Evolutionary conservation across 2,329 filamentous ascomycete species (phyloP), one percentile per base, ranked within the genome.

Genomic region (Neofusicoccum sp.): DNA sequence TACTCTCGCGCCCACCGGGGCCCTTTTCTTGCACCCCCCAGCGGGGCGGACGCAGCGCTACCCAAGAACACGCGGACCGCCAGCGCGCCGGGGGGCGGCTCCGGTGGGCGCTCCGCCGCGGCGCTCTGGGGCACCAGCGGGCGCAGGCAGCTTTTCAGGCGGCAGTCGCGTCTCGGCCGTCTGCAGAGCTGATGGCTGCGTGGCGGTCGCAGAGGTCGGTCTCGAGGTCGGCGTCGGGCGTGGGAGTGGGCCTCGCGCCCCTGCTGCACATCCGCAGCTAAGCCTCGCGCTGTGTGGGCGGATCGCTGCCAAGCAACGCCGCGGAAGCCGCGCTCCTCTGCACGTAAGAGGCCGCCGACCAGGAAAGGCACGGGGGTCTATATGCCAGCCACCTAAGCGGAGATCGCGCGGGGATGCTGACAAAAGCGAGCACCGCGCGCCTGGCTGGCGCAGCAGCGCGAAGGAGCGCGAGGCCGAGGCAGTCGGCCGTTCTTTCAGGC

Each of bases 241-340:
- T 16, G 54, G 54, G 41, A 36, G 31, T 12, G n/a, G 29, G 48
- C 22, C n/a, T 34, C 34, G 16, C 7, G 12, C n/a, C 54, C 54
- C 41, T 44, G 54, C 33, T 31, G 54, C 41, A 45, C 54, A 58
- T 58, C 52, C 54, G 54, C 54, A 58, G 54, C 54, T 58, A 45
- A 58, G 54, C 54, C 54, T 58, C 54, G 28, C 29, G 28, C 29
- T 28, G 54, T 29, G 14, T 22, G 54, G 52, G 37, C 52, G 39
- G 52, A 56, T 56, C 52, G 37, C 28, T 43, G 52, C 52, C 52
- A 56, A 56, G 52, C 52, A 33, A 43, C 37, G 11, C 28, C 31
- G 39, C 52, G 52, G 52, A 56, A 33, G 39, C 52, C 37, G 28
- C 37, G 16, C 54, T 45, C 28, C 54, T 58, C 54, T 58, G 41